phyloP scores from a whole-genome alignment of 2,329 filamentous ascomycete genomes.

The Trichoderma hamatum region DNA sequence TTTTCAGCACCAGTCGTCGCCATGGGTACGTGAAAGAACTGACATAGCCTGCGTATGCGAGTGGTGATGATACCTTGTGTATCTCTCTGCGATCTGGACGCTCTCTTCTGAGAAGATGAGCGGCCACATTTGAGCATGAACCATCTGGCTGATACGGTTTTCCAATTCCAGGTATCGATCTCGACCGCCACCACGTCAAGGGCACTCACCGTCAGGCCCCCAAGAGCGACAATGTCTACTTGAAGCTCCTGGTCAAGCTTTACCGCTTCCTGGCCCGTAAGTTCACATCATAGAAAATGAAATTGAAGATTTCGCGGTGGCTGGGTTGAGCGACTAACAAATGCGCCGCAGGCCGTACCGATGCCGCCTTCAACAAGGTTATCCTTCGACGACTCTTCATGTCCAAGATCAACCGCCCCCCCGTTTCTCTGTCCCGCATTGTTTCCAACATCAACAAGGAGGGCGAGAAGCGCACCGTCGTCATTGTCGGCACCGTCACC shows the following conservation, averaged over 20 bases:
- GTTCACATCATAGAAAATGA: conserved; percentile 43
- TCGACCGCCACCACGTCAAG: conserved; percentile 70
- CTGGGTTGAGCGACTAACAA: neutral
- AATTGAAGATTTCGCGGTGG: neutral
- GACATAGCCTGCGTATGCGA: conserved; percentile 54
- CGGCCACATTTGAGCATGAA: conserved; percentile 62
- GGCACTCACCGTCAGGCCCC: conserved; percentile 85
- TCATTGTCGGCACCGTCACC: conserved; percentile 92
- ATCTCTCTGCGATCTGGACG: conserved; percentile 28
- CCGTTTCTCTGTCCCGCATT: conserved; percentile 92
- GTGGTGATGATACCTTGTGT: conserved; percentile 43
- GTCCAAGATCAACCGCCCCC: conserved; percentile 97
- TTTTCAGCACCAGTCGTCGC: conserved; percentile 52
- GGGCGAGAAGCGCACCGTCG: conserved; percentile 80
- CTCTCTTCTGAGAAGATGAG: conserved; percentile 33
- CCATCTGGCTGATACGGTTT: conserved; percentile 63
- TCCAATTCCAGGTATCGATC: conserved; percentile 68
- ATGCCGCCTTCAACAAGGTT: conserved; percentile 98
- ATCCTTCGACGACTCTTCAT: conserved; percentile 96
- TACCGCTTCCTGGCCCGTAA: conserved; percentile 96
- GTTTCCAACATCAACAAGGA: conserved; percentile 68
- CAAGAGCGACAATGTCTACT: conserved; percentile 98
- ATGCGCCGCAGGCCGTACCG: conserved; percentile 76
- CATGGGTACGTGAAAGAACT: conserved; percentile 62
- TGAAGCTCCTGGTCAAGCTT: conserved; percentile 96